phyloP scores from a whole-genome alignment of 2,329 filamentous ascomycete genomes.

The Aspergillus neotritici region DNA sequence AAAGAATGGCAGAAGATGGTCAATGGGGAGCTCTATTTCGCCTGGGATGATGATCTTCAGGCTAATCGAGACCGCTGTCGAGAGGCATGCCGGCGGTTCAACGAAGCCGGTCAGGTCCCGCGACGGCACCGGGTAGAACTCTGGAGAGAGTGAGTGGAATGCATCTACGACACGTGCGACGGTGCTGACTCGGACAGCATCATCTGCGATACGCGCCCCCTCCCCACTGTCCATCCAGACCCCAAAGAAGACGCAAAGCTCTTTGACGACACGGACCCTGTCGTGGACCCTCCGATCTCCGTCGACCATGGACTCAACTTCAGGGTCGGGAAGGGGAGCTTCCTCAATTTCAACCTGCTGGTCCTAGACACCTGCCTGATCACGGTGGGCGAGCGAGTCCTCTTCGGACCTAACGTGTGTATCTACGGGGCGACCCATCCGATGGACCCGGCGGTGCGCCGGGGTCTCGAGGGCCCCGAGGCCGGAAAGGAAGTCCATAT shows the following conservation, averaged over 20 bases:
- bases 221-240: slow-evolving; percentile 16
- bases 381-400: slow-evolving; percentile 48
- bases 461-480: slow-evolving; percentile 42
- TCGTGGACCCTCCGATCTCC: slow-evolving; percentile 57
- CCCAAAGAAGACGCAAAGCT: slow-evolving; percentile 18
- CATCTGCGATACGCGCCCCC: slow-evolving; percentile 18
- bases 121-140: slow-evolving; percentile 21
- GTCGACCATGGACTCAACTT: slow-evolving; percentile 65
- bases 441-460: slow-evolving; percentile 44
- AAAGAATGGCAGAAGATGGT: slow-evolving; percentile 28
- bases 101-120: slow-evolving; percentile 17
- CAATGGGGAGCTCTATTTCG: slow-evolving; percentile 23
- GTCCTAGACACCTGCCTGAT: slow-evolving; percentile 51
- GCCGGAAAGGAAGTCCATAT: slow-evolving; percentile 46
- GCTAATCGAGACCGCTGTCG: slow-evolving; percentile 23
- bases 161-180: not conserved
- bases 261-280: slow-evolving; percentile 36
- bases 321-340: slow-evolving; percentile 46
- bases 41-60: slow-evolving; percentile 24
- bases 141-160: slow-evolving; percentile 20
- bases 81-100: slow-evolving; percentile 23
- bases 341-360: slow-evolving; percentile 52
- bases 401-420: slow-evolving; percentile 49
- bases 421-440: slow-evolving; percentile 52
- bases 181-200: slow-evolving; percentile 13